Evolutionary conservation across 108 stramenopile species (phyloP).

Genomic region (Conticribra weissflogii): DNA sequence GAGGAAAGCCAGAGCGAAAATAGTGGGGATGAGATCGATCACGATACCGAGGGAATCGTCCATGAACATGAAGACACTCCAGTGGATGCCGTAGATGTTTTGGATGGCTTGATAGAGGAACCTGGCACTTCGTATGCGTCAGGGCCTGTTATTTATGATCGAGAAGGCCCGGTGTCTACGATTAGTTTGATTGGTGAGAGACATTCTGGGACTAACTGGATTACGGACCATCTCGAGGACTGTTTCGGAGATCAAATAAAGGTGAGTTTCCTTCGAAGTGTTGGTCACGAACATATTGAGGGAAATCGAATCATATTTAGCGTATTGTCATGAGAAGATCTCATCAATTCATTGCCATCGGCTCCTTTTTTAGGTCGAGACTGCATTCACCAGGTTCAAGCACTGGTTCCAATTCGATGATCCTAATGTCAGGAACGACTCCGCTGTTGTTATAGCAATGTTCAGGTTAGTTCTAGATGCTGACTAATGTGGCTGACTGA

Average conservation of each 20-base stretch:
- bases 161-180: slow-evolving; percentile 4
- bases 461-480: no score
- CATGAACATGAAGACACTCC: not conserved
- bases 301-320: no score
- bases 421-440: slow-evolving; percentile 2
- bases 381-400: slow-evolving; percentile 31
- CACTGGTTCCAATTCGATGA: slow-evolving; percentile 50
- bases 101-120: no score
- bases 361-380: slow-evolving; percentile 8
- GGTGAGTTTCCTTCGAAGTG: slow-evolving; percentile 2
- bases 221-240: slow-evolving; percentile 34
- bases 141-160: slow-evolving; percentile 14
- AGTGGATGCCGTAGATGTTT: not conserved
- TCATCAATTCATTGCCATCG: not conserved
- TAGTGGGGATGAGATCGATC: not conserved
- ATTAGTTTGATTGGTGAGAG: slow-evolving; percentile 48
- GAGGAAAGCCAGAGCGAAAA: not conserved
- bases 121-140: not conserved
- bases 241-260: slow-evolving; percentile 37
- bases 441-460: slow-evolving; percentile 31
- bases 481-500: no score
- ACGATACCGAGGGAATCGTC: not conserved
- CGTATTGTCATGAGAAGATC: no score
- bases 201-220: slow-evolving; percentile 51
- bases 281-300: not conserved